Evolutionary conservation across 257 asterid genomes (phyloP), one percentile per base, ranked within the genome.

Genomic region (Capsicum baccatum): DNA sequence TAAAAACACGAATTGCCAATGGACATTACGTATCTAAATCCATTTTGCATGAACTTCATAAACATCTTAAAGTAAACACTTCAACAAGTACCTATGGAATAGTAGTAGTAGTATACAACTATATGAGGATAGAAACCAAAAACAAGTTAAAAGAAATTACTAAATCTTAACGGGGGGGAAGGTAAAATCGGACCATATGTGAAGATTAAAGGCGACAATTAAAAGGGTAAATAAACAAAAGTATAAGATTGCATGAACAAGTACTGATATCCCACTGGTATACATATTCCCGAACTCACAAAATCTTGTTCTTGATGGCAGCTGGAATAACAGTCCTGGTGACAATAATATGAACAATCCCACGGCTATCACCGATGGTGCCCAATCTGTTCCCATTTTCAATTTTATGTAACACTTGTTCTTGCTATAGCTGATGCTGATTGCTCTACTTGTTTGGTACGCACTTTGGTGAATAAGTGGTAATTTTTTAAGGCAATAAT

Each of bases 241-340:
- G 84, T 87, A 95, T 73, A 95, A 64, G 66, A 95, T 67, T 10
- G 98, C 97, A 85, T 95, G 98, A 69, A 95, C 91, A 67, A 93
- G 90, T 71, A 95, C 92, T 15, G 99, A 89, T 81, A 94, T 92
- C 68, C 97, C 98, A 55, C 98, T 95, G 0, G 99, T 95, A 83
- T 93, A 94, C 98, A 95, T 93, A 94, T 94, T 95, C 4, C 99
- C 98, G 19, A 94, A 94, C 63, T 94, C 98, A 2, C 94, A 86
- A 19, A 91, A 91, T 83, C 95, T 92, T 2, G 96, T 83, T 89
- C 95, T 94, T 37, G 98, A 97, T 47, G 98, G 98, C n/a, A 94
- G 55, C 87, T 94, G 99, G 91, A 96, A 94, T 8, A 96, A 91
- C 86, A 96, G 84, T 78, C 98, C 98, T 42, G 99, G 99, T 0